Base-by-base conservation (phyloP, 2,329 filamentous ascomycete species). In the Elsinoe batatas region DNA sequence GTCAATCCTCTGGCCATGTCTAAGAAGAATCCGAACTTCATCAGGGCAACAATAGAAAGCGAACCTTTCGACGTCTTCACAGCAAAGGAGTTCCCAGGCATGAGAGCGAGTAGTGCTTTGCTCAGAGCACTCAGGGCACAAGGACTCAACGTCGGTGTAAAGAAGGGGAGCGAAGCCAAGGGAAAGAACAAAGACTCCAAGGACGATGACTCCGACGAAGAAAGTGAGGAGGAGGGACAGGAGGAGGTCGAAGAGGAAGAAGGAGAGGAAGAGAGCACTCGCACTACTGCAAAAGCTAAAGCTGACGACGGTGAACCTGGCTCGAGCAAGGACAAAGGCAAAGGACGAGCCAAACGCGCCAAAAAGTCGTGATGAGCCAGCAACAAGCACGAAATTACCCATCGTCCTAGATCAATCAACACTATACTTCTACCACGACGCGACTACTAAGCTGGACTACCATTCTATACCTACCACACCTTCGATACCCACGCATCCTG, bases 61-160 rank as follows among this genome's bases (percentile, higher is more conserved):
- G 81, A 87, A 13, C 73, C 83, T n/a, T 91, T 93, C 65, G 82
- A 80, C 11, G 87, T 91, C 6, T 91, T 85, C 68, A 90, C 85
- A 42, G 88, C 88, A 42, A 93, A 91, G 67, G 87, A 91, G 65
- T 93, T 93, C 58, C 86, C 87, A 0, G 88, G 88, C 5, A 93
- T 93, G 87, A 77, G 83, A 57, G 83, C 86, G 1, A 90, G 85
- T 67, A 90, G 85, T 22, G 75, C 79, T 15, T 71, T 93, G 36
- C 88, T 88, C 1, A 87, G 87, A 67, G 76, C 79, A 32, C 72
- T 93, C 57, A 88, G 88, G 68, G 77, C 86, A 63, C 88, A 91
- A 70, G 88, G 88, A 3, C 88, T 88, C 64, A 82, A 89, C 50
- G 90, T 93, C 59, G 87, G 87, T 35, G 87, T 91, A 59, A 91